Conservation (phyloP, 495 filamentous ascomycete genomes). For the Sabuloglossum arenarium region DNA sequence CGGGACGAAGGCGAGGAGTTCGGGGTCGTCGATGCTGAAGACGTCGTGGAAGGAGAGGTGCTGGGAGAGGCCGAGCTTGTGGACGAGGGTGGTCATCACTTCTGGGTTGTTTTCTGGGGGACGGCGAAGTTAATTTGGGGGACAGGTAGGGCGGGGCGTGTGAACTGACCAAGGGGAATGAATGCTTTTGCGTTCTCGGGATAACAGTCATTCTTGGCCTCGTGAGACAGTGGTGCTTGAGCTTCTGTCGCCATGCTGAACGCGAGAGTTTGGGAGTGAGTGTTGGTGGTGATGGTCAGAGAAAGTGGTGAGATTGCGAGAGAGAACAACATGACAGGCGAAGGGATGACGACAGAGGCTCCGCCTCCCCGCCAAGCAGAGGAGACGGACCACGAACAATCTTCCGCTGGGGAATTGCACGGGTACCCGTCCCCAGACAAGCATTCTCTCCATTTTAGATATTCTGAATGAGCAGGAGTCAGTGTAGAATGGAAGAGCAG, state of each 20-base stretch:
- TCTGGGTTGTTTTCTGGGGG: constrained; percentile 40
- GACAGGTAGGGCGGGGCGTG: background rate
- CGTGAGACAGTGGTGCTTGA: background rate
- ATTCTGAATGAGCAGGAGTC: too few species aligned
- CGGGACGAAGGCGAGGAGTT: constrained; percentile 32
- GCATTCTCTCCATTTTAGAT: too few species aligned
- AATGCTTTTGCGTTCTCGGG: constrained; percentile 3
- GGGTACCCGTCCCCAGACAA: too few species aligned
- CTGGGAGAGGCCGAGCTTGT: constrained; percentile 30
- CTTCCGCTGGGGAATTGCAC: too few species aligned
- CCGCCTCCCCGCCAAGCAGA: background rate
- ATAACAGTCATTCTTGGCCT: background rate
- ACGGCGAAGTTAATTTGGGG: background rate
- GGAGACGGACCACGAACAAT: too few species aligned
- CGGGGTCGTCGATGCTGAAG: constrained; percentile 29
- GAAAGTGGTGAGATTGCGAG: background rate
- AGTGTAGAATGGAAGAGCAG: too few species aligned
- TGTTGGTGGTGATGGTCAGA: background rate
- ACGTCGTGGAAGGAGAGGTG: constrained; percentile 37
- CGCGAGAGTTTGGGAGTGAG: background rate
- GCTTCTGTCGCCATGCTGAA: background rate
- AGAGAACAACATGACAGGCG: background rate
- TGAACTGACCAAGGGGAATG: constrained; percentile 4
- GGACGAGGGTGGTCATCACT: constrained; percentile 29
- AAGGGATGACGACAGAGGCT: background rate